Conservation (phyloP, 176 grass and related monocot genomes). For the Carex cristatella region DNA sequence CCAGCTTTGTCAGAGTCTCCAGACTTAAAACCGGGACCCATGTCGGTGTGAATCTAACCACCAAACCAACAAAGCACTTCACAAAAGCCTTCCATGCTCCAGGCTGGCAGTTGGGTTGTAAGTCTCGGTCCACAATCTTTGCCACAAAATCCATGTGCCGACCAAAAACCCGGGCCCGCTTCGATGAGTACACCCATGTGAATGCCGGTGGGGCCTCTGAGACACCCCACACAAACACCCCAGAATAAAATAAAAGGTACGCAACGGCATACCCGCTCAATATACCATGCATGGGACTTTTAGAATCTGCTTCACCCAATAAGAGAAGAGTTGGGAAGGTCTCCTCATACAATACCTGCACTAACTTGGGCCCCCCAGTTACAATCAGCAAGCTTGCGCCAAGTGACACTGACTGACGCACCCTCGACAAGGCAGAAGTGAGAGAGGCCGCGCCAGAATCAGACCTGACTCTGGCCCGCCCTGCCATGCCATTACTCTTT, state of each 20-base stretch:
- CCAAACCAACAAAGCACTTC: conserved; percentile 14
- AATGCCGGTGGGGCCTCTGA: conserved; percentile 1
- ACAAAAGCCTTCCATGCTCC: conserved; percentile 22
- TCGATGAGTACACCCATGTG: conserved; percentile 21
- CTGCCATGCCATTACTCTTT: conserved; percentile 10
- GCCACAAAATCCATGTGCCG: conserved; percentile 17
- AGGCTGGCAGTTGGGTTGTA: conserved; percentile 14
- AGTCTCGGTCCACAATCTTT: not conserved
- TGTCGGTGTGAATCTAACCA: conserved; percentile 5
- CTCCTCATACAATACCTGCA: conserved; percentile 59
- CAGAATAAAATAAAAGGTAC: conserved; percentile 35
- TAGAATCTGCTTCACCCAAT: conserved; percentile 37
- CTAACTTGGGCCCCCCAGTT: conserved; percentile 50
- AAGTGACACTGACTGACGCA: conserved; percentile 51
- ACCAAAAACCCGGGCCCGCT: conserved; percentile 6
- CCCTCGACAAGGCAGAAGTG: conserved; percentile 34
- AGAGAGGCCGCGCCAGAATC: conserved; percentile 49
- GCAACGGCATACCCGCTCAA: conserved; percentile 64
- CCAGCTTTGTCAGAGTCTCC: conserved; percentile 13
- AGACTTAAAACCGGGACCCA: conserved; percentile 6
- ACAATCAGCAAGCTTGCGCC: conserved; percentile 54
- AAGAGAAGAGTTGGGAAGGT: conserved; percentile 59
- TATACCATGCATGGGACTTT: conserved; percentile 37
- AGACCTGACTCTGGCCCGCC: conserved; percentile 18
- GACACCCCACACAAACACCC: conserved; percentile 18